Percentiles rank a stretch among this genome's conserved stretches.
Evolutionary conservation across 2,329 filamentous ascomycete genomes (phyloP).

Genomic region (Epichloe hybrida): DNA sequence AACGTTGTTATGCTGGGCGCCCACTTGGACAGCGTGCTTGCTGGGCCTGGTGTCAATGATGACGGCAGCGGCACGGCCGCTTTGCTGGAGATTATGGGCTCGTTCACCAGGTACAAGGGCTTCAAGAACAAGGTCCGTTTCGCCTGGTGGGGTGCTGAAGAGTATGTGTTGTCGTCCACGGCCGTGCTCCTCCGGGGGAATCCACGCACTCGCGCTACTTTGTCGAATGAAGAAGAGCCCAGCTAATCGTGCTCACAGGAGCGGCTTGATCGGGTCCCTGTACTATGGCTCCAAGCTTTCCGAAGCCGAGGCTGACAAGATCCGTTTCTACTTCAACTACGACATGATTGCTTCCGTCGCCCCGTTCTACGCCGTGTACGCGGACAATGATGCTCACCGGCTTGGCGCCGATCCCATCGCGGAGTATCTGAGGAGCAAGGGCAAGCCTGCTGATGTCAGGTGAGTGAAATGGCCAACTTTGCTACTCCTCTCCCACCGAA

Average conservation of each 20-base stretch:
- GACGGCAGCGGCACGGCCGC: slow-evolving; percentile 23
- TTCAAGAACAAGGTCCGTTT: slow-evolving; percentile 27
- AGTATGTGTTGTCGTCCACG: slow-evolving; percentile 14
- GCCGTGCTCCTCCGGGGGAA: too few species aligned
- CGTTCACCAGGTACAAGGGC: slow-evolving; percentile 21
- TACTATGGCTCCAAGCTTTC: slow-evolving; percentile 25
- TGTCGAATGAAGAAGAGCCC: too few species aligned
- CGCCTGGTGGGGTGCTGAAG: slow-evolving; percentile 27
- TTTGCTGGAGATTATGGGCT: slow-evolving; percentile 22
- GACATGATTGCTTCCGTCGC: slow-evolving; percentile 49
- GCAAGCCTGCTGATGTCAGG: slow-evolving; percentile 16
- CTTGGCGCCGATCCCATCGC: slow-evolving; percentile 18
- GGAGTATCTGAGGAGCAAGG: slow-evolving; percentile 17
- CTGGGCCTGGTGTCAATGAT: slow-evolving; percentile 26
- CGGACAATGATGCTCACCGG: slow-evolving; percentile 25
- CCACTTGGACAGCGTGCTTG: slow-evolving; percentile 25
- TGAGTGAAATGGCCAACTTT: slow-evolving; percentile 3
- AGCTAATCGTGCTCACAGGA: slow-evolving; percentile 9
- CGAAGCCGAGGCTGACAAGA: slow-evolving; percentile 32
- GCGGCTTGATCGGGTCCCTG: slow-evolving; percentile 29
- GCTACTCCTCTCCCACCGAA: too few species aligned
- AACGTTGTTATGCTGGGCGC: slow-evolving; percentile 27
- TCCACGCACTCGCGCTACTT: too few species aligned
- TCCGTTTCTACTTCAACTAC: slow-evolving; percentile 56
- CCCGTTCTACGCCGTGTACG: slow-evolving; percentile 27